phyloP scores from a whole-genome alignment of 768 basidiomycete species.

The Rhodotorula taiwanensis region DNA sequence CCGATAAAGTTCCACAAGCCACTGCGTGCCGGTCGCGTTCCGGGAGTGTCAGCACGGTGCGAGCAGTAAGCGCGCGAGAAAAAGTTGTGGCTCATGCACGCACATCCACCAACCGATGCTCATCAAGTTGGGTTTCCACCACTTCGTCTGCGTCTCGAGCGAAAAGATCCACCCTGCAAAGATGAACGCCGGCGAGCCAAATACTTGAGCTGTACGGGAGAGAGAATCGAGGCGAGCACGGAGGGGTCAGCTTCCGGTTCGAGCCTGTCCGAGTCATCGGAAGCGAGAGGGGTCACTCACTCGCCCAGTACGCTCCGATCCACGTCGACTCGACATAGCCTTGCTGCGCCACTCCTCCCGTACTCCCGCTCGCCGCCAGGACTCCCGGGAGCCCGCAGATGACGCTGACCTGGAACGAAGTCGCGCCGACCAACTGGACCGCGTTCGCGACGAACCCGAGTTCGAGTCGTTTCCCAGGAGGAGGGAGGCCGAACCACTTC shows the following conservation, averaged over 20 bases:
- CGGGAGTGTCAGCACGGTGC: background rate
- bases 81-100: background rate
- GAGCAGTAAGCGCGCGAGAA: no score
- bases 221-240: no score
- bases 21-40: background rate
- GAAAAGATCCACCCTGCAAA: constrained; percentile 26
- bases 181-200: constrained; percentile 34
- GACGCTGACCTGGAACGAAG: constrained; percentile 20
- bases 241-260: background rate
- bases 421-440: constrained; percentile 35
- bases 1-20: constrained; percentile 37
- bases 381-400: constrained; percentile 34
- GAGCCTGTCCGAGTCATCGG: background rate
- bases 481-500: constrained; percentile 18
- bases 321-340: constrained; percentile 15
- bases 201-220: constrained; percentile 12
- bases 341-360: constrained; percentile 5
- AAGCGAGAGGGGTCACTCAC: constrained; percentile 7
- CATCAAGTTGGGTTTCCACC: constrained; percentile 21
- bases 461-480: background rate
- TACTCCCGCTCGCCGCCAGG: constrained; percentile 7
- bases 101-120: constrained; percentile 29
- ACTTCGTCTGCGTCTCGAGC: constrained; percentile 29
- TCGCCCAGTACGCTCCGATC: constrained; percentile 31
- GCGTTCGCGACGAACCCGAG: constrained; percentile 32